Base-by-base conservation (phyloP, 257 asterid species). In the Solanum lignicaule region DNA sequence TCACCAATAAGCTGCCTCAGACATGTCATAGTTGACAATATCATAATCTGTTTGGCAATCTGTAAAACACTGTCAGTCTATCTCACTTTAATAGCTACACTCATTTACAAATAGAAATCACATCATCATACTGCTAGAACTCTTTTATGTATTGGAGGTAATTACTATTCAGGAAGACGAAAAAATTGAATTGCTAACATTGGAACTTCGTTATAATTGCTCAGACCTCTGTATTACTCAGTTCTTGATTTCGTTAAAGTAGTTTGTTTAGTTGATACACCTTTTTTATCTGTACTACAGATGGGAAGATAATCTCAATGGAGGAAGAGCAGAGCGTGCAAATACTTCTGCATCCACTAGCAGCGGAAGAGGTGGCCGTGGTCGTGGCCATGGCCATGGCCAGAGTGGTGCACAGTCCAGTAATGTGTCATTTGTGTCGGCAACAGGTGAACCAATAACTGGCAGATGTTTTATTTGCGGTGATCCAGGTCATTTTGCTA, bases 401-500 rank as follows among this genome's bases (percentile, higher is more conserved):
- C 86, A 91, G 29, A 83, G 90, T 84, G 93, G 93, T 87, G 92
- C 91, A 69, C 92, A 89, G 83, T 87, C 89, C 33, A 91, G 81
- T 85, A 93, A 89, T 69, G 91, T 35, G 20, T 82, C 96, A 58
- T 97, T 97, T 84, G 89, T 97, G 86, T 94, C 98, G 38, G 98
- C 97, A 65, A 95, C 98, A 23, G 99, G 99, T 52, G 99, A 95
- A 88, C 98, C 98, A 25, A 87, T 95, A 86, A 92, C 98, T 9
- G 95, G 96, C 29, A 91, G 98, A 89, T 97, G 99, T 89, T 97
- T 97, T 78, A 68, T 93, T 60, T 97, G 99, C 90, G 99, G 98
- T 14, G 98, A 97, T 92, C 98, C 98, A 41, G 92, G 96, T 2
- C 99, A 97, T 91, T 95, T 95, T 71, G 94, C 98, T 72, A 95